Base-by-base conservation (phyloP, 2,329 filamentous ascomycete genomes). In the Elsinoe fawcettii region DNA sequence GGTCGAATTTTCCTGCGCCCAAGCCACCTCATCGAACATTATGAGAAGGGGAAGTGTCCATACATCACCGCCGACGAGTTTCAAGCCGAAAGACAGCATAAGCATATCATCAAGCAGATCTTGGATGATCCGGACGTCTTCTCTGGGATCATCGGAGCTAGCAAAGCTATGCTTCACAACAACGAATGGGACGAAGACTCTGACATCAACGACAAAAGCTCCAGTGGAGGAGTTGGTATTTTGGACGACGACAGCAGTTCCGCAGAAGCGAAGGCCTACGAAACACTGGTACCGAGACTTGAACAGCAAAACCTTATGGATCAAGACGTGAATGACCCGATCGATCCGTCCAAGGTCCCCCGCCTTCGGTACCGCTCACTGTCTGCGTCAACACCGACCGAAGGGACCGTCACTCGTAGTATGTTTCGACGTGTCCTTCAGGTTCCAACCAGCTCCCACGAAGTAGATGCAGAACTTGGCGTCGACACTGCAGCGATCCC, bases 11-110 rank as follows among this genome's bases (percentile, higher is more conserved):
- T 82, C 66, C 69, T 67, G 11, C 71, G 72, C 8, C 80, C 80
- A 0, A 68, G 72, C 5, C 69, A 70, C 4, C 66, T 82, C 37
- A 75, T 83, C 58, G 67, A 69, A 14, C 82, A 85, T 61, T 73
- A 84, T 18, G 80, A 84, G 62, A 70, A 72, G 8, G 75, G 75
- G 18, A 66, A 76, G 34, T 85, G 82, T 63, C 49, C 61, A 0
- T 66, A 66, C 2, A 77, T 82, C 60, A 63, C 61, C 1, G 61
- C 69, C 0, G 59, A 65, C 0, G 68, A 77, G 11, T 80, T 82
- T 59, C 65, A 73, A 14, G 70, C 71, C n/a, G 71, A 77, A 47
- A 71, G 80, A 20, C 71, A 75, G 14, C 76, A 80, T 64, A 81
- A 79, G 62, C 66, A 73, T 30, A 69, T 81, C 39, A 66, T 77